A percentile compares a stretch with the other conserved stretches of the same genome.
phyloP scores from a whole-genome alignment of 192 early-diverging fungal genomes.

The Dissophora ornata region DNA sequence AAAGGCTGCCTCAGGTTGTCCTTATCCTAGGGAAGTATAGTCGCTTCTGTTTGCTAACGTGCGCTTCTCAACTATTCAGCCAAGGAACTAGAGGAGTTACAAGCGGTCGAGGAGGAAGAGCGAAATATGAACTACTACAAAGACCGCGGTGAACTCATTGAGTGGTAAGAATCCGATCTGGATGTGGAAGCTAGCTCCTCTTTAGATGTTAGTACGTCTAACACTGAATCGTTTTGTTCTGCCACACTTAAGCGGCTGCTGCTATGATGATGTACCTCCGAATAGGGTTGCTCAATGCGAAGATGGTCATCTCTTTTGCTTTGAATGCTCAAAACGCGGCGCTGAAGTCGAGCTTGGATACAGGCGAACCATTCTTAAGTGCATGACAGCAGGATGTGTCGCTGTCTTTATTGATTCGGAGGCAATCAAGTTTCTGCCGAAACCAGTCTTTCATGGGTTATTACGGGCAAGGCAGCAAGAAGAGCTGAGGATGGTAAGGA shows the following conservation, averaged over 20 bases:
- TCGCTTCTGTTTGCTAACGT: no score
- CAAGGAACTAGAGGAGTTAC: conserved; percentile 19
- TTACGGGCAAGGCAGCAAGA: conserved; percentile 55
- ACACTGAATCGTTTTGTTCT: no score
- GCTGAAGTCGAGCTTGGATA: conserved; percentile 64
- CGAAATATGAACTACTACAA: conserved; percentile 20
- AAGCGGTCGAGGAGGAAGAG: conserved; percentile 26
- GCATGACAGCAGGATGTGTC: conserved; percentile 60
- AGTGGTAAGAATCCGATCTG: conserved; percentile 29
- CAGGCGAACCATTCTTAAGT: conserved; percentile 58
- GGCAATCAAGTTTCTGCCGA: conserved; percentile 53
- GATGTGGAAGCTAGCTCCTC: no score
- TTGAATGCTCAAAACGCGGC: conserved; percentile 59
- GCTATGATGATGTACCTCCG: conserved; percentile 55
- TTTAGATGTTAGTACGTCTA: no score
- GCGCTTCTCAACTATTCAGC: not conserved
- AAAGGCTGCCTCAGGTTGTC: no score
- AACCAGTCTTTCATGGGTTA: conserved; percentile 54
- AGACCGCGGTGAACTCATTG: conserved; percentile 16
- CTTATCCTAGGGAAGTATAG: no score
- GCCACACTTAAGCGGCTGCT: conserved; percentile 70
- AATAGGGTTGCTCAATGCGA: conserved; percentile 61
- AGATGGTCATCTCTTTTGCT: conserved; percentile 68
- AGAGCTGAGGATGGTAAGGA: conserved; percentile 58
- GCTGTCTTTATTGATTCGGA: conserved; percentile 54